Conservation (phyloP, 768 basidiomycete genomes). For the Dendrothele bispora region DNA sequence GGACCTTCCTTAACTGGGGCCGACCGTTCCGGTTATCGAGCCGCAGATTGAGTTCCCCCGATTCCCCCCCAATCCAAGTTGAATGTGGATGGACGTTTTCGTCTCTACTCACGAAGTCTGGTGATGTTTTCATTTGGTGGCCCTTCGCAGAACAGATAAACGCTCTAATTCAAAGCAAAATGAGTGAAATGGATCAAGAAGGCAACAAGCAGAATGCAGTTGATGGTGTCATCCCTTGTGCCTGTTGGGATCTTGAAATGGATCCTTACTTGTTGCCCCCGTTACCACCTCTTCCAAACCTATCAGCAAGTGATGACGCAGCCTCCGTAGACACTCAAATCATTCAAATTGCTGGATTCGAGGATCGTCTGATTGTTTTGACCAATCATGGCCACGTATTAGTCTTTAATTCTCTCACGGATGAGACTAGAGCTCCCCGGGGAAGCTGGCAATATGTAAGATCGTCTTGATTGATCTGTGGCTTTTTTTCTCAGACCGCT, state of each 20-base stretch:
- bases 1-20: conserved; percentile 80
- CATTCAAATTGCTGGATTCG: conserved; percentile 80
- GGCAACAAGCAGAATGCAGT: conserved; percentile 33
- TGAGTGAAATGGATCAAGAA: conserved; percentile 45
- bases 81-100: conserved; percentile 84
- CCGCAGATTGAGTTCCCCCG: conserved; percentile 40
- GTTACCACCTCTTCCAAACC: conserved; percentile 59
- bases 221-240: conserved; percentile 56
- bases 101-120: conserved; percentile 69
- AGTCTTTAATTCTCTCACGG: conserved; percentile 52
- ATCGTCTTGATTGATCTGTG: conserved; percentile 6
- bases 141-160: conserved; percentile 50
- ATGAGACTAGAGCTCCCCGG: conserved; percentile 33
- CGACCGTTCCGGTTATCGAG: conserved; percentile 67
- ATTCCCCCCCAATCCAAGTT: conserved; percentile 51
- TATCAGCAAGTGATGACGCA: conserved; percentile 31
- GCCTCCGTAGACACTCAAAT: conserved; percentile 40
- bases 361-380: conserved; percentile 72
- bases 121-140: conserved; percentile 78
- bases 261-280: conserved; percentile 60
- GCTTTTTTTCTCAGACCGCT: conserved; percentile 4
- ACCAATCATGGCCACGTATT: conserved; percentile 81
- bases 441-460: conserved; percentile 76
- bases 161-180: conserved; percentile 33
- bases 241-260: conserved; percentile 52